Conservation (phyloP, 2,329 filamentous ascomycete species). For the Penicillium nordicum region DNA sequence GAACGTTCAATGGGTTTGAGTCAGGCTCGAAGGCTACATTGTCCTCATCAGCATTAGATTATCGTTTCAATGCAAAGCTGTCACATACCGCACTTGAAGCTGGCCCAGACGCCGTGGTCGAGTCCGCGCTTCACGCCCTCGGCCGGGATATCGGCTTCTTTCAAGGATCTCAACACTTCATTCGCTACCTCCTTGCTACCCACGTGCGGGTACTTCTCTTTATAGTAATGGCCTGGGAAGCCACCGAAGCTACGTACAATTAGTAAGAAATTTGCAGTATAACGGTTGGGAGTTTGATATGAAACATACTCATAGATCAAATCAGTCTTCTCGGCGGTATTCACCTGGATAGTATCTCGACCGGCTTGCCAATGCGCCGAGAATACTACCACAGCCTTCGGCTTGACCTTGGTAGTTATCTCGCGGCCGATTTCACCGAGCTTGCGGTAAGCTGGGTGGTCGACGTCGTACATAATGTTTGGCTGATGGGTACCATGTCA, state of each 20-base stretch:
- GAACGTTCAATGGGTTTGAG: constrained; percentile 60
- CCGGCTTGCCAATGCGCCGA: constrained; percentile 72
- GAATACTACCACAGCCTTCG: constrained; percentile 70
- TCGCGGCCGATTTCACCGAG: constrained; percentile 65
- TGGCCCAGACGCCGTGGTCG: constrained; percentile 73
- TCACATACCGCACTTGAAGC: constrained; percentile 55
- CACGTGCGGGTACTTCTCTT: constrained; percentile 62
- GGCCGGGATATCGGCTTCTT: constrained; percentile 57
- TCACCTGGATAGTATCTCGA: constrained; percentile 58
- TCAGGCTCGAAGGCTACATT: constrained; percentile 57
- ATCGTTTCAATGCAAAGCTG: background rate
- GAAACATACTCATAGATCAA: constrained; percentile 63
- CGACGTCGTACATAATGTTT: constrained; percentile 63
- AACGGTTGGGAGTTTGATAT: background rate
- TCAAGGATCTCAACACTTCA: constrained; percentile 55
- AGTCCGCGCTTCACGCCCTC: constrained; percentile 61
- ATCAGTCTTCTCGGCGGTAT: constrained; percentile 61
- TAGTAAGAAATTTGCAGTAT: background rate
- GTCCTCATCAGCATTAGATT: background rate
- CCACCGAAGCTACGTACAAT: constrained; percentile 59
- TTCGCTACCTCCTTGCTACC: constrained; percentile 60
- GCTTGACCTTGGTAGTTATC: constrained; percentile 67
- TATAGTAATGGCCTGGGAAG: constrained; percentile 67
- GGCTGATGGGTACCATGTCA: constrained; percentile 39
- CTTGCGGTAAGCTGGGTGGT: constrained; percentile 64